Evolutionary conservation across 164 flowering plant species (phyloP), one percentile per base, ranked within the genome.

Genomic region (Macadamia integrifolia): DNA sequence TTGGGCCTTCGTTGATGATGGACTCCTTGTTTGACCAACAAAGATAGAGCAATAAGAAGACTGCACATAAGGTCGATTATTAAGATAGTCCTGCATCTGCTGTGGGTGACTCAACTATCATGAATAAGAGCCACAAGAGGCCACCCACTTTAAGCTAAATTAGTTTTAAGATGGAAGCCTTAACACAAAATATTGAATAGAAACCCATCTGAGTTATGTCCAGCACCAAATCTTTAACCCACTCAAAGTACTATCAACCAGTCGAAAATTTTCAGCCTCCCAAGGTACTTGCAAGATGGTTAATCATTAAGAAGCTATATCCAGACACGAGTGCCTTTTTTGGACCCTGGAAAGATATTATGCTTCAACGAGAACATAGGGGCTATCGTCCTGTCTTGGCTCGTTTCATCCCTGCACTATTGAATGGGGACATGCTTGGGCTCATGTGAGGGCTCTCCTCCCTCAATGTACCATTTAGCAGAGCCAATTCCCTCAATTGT

Each of bases 391-490:
- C 81, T 11, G 97, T 93, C 79, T 93, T 93, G 65, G 98, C 96
- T 75, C 98, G 85, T 77, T 93, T 95, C 96, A 94, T 87, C 12
- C 97, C 98, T 29, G 91, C 85, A 72, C 86, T 85, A 83, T 87
- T 89, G 80, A 90, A 95, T 46, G 98, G 98, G 49, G 99, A 95
- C 62, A 69, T 71, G 70, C 82, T 74, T 10, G 82, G 82, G 64
- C 82, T 79, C 96, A 92, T 85, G 62, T 83, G 87, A 28, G 99
- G 89, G 64, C 91, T 90, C 70, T 90, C 98, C 66, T 94, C 98
- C 60, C 96, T 86, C 17, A 92, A 82, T 46, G 93, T 92, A 8
- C 97, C 97, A 77, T 94, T 94, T 46, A 94, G 82, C 87, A 94
- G 72, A 31, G 99, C 99, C 70, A 94, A 76, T 79, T 94, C 99